Evolutionary conservation across 768 basidiomycete genomes (phyloP), one percentile per base, ranked within the genome.

Genomic region (Lactifluus rugatus): DNA sequence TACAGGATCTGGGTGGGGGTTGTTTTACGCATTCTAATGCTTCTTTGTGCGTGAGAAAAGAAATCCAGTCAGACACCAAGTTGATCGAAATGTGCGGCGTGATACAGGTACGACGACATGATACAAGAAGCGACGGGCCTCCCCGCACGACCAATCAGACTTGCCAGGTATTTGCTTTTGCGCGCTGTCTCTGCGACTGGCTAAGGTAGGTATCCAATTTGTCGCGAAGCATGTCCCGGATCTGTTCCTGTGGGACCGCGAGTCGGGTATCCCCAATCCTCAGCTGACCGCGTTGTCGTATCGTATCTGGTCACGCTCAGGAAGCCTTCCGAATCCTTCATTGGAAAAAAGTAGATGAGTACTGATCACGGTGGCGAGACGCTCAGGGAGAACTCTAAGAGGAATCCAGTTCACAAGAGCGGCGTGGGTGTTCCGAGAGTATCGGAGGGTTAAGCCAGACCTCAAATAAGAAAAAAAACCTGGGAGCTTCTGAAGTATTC

Each of bases 361-460:
- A 44, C 54, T 50, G 31, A 51, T 23, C 54, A 34, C 13, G 21
- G 23, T 21, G 48, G 53, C 42, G 26, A 10, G 42, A 52, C 53
- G 53, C 53, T 37, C 41, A 34, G 17, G 47, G 19, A 53, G 23
- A 44, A 31, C 36, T 41, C 48, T 54, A 48, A n/a, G 19, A 45
- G 17, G 39, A 23, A 13, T 26, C 21, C 23, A 32, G 25, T 13
- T 31, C n/a, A 41, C 23, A 39, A n/a, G 31, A 39, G 52, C 25
- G 23, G 52, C 31, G 16, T 32, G 25, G 31, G 34, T 41, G 6
- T 37, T 48, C 52, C 39, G 39, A 50, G 34, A 17, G 48, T 23
- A 36, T 42, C 47, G 25, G 58, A 39, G 19, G 23, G 54, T 32
- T 55, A 55, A 51, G 52, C 58, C 47, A 54, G 52, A 49, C 31